These are phyloP conservation scores for Trichosporon sp. DNA, from an alignment of 1,284 basidiomycete species.

Conservation along the genomic window DNA sequence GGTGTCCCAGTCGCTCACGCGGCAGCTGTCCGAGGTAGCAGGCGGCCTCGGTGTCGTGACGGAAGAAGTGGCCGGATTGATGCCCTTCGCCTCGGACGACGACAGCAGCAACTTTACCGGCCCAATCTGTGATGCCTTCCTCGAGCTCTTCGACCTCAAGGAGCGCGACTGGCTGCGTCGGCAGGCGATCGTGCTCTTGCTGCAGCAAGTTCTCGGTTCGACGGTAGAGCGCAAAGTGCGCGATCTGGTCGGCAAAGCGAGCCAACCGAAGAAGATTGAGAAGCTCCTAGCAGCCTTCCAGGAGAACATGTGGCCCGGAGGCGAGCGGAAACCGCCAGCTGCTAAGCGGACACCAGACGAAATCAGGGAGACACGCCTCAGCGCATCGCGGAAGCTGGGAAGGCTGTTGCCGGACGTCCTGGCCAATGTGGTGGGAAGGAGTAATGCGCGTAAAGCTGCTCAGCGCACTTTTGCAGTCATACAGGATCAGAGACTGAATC, in stretches of 20 bases:
- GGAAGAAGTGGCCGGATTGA: constrained; percentile 47
- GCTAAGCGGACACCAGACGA: constrained; percentile 70
- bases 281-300: constrained; percentile 62
- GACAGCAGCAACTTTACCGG: constrained; percentile 85
- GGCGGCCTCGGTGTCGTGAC: constrained; percentile 74
- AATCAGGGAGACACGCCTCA: constrained; percentile 68
- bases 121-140: constrained; percentile 86
- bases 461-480: constrained; percentile 83
- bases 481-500: constrained; percentile 86
- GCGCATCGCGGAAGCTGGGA: constrained; percentile 73
- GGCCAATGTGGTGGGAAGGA: constrained; percentile 91
- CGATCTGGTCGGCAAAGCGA: constrained; percentile 61
- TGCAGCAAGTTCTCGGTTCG: constrained; percentile 90
- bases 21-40: constrained; percentile 80
- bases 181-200: constrained; percentile 92
- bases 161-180: constrained; percentile 91
- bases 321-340: constrained; percentile 59
- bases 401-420: constrained; percentile 85
- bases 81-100: constrained; percentile 53
- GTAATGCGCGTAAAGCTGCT: constrained; percentile 86
- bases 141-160: constrained; percentile 89
- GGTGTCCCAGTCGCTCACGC: constrained; percentile 60
- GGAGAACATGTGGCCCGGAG: constrained; percentile 74
- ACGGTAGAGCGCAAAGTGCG: constrained; percentile 86
- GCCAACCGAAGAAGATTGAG: constrained; percentile 65